Evolutionary conservation across 495 filamentous ascomycete genomes (phyloP), one percentile per base, ranked within the genome.

Genomic region (Gamarada debralockiae): DNA sequence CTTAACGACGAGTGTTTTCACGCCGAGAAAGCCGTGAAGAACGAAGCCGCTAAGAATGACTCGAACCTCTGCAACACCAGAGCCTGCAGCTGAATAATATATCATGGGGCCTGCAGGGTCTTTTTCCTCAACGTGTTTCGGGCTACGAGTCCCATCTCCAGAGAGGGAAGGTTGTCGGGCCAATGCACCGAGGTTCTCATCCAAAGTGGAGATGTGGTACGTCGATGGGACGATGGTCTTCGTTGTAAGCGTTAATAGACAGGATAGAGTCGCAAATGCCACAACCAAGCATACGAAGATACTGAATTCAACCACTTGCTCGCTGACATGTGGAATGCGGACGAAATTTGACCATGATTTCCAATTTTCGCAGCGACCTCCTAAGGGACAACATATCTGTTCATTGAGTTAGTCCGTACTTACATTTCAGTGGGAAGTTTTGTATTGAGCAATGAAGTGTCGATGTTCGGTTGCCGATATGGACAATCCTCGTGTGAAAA

Each of bases 41-140:
- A 98, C 92, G 67, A 97, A 98, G 24, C 93, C 93, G 66, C 92
- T 97, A 27, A 96, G 80, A 60, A 98, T 97, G 54, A 98, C 93
- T 50, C 93, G 92, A 34, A 98, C 92, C 70, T 98, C 93, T 17
- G 93, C 93, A 18, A 98, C 93, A 57, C 93, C 93, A 70, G 90
- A 96, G 25, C 93, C 93, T 48, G 93, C 92, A 51, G 92, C 93
- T 13, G 93, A 91, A 64, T 96, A 98, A 66, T 96, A 98, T 29
- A 90, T 76, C 80, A 92, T 93, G 13, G 90, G 87, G 14, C 87
- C 78, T 1, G 63, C 54, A 67, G 29, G 59, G 64, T 47, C 63
- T 67, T 45, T 49, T 64, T 54, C 48, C 53, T 10, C 55, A 67
- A 62, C 57, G 50, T 21, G 74, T 74, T 15, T 68, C 55, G 20